Evolutionary conservation across 139 green algal species (phyloP).

Genomic region (Klebsormidium nitens): DNA sequence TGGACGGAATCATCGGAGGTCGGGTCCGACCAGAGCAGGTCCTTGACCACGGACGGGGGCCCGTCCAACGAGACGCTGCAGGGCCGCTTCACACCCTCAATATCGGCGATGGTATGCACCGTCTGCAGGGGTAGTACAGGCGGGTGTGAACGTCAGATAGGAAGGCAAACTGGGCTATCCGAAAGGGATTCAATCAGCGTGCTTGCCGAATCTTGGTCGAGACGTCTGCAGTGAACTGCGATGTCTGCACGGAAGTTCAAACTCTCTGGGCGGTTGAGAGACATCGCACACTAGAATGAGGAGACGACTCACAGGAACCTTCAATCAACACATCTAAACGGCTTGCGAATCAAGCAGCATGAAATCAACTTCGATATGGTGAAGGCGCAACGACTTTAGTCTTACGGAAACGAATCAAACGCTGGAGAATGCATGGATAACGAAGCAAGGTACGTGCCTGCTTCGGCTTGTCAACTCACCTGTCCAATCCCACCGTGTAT

Average conservation of each 20-base stretch:
- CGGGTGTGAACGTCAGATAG: too few relatives aligned
- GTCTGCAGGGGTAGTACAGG: too few relatives aligned
- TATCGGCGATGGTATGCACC: slow-evolving; percentile 77
- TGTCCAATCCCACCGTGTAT: slow-evolving; percentile 92
- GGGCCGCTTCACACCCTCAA: slow-evolving; percentile 71
- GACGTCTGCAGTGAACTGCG: too few relatives aligned
- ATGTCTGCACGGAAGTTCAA: too few relatives aligned
- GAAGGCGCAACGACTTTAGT: slow-evolving; percentile 93
- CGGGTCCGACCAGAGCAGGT: slow-evolving; percentile 58
- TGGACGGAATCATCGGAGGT: slow-evolving; percentile 87
- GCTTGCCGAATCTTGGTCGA: too few relatives aligned
- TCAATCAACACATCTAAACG: too few relatives aligned
- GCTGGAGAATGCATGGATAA: slow-evolving; percentile 90
- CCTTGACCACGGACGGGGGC: slow-evolving; percentile 17
- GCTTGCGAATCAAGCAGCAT: too few relatives aligned
- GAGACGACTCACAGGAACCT: too few relatives aligned
- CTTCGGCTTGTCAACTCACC: slow-evolving; percentile 87
- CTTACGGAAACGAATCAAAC: slow-evolving; percentile 86
- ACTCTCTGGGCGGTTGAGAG: too few relatives aligned
- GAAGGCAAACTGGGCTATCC: too few relatives aligned
- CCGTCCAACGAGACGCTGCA: slow-evolving; percentile 5
- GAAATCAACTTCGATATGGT: slow-evolving; percentile 89
- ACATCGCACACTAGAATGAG: too few relatives aligned
- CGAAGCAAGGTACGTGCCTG: slow-evolving; percentile 91
- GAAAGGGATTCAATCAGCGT: too few relatives aligned